Conservation (phyloP, 2,329 filamentous ascomycete genomes). For the Pseudogymnoascus sp. region DNA sequence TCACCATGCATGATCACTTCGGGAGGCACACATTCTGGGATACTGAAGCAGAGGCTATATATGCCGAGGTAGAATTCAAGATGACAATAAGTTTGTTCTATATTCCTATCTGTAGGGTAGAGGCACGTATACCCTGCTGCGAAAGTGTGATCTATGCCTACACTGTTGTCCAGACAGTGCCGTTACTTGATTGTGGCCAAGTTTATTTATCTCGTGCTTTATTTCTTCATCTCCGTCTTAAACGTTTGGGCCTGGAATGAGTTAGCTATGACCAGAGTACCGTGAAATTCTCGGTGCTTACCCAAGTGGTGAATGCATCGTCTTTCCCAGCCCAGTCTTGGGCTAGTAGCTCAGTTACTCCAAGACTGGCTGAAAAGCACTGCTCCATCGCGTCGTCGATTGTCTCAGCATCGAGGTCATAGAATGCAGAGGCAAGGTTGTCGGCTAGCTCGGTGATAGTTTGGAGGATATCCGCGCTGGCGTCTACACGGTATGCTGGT, state of each 20-base stretch:
- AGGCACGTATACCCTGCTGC: neutral
- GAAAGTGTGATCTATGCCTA: neutral
- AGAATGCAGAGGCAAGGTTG: constrained; percentile 65
- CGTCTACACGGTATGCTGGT: constrained; percentile 41
- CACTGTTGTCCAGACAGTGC: neutral
- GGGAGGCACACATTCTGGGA: neutral
- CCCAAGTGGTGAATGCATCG: constrained; percentile 77
- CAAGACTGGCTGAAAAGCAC: constrained; percentile 54
- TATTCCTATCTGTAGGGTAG: neutral
- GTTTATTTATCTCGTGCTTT: neutral
- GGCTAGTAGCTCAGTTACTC: constrained; percentile 47
- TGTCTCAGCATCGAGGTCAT: constrained; percentile 54
- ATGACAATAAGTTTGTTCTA: neutral
- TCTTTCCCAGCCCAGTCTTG: constrained; percentile 55
- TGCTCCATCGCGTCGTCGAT: constrained; percentile 53
- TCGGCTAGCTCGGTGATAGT: constrained; percentile 61
- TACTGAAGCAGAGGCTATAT: neutral
- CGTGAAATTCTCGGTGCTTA: constrained; percentile 15
- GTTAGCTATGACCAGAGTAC: neutral
- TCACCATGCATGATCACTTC: neutral
- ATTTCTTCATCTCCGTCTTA: constrained; percentile 44
- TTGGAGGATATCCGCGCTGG: constrained; percentile 48
- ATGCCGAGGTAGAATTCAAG: neutral
- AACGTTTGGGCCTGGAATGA: constrained; percentile 35
- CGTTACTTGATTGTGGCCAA: neutral